phyloP scores from a whole-genome alignment of 192 early-diverging fungal species.

The Phycomyces nitens region DNA sequence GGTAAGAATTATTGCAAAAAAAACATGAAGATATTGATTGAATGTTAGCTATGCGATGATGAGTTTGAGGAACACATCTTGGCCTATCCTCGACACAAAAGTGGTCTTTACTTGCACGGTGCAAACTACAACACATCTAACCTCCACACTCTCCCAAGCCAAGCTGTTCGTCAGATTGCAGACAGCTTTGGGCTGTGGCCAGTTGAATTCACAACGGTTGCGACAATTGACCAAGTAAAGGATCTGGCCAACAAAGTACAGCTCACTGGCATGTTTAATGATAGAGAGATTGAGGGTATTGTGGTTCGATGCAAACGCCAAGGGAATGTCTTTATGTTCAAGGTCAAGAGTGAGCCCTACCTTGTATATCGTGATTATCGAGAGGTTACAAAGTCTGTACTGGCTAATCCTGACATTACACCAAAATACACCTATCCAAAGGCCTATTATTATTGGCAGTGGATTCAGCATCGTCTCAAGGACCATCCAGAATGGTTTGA shows the following conservation, averaged over 20 bases:
- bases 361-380: constrained; percentile 95
- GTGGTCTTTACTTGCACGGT: constrained; percentile 91
- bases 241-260: constrained; percentile 66
- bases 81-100: constrained; percentile 69
- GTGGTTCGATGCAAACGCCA: constrained; percentile 73
- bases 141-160: constrained; percentile 69
- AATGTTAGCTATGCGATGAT: constrained; percentile 81
- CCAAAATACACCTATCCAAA: constrained; percentile 47
- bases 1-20: constrained; percentile 34
- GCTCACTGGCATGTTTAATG: constrained; percentile 60
- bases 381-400: constrained; percentile 76
- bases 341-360: constrained; percentile 95
- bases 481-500: constrained; percentile 64
- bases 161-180: constrained; percentile 59
- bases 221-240: constrained; percentile 60
- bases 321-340: constrained; percentile 69
- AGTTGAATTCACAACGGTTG: constrained; percentile 51
- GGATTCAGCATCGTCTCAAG: constrained; percentile 61
- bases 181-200: constrained; percentile 68
- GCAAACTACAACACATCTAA: constrained; percentile 76
- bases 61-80: constrained; percentile 94
- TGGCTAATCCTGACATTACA: constrained; percentile 35
- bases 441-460: constrained; percentile 70
- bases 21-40: not conserved
- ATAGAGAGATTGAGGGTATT: constrained; percentile 83